phyloP scores from a whole-genome alignment of 2,329 filamentous ascomycete species.

The Xylariaceae sp. region DNA sequence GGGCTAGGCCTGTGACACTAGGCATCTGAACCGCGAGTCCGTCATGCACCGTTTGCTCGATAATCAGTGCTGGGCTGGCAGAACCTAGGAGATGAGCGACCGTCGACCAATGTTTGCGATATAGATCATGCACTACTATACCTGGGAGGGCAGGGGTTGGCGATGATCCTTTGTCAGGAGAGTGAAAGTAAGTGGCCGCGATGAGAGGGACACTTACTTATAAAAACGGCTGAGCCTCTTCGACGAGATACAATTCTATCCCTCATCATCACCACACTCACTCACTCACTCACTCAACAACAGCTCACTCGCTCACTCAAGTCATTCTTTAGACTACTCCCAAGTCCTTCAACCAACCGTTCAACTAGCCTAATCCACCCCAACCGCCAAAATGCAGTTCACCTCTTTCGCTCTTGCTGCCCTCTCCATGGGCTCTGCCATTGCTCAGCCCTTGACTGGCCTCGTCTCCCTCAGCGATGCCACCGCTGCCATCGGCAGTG shows the following conservation, averaged over 20 bases:
- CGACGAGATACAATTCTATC: background rate
- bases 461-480: conserved; percentile 17
- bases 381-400: conserved; percentile 31
- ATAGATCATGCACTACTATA: background rate
- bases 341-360: conserved; percentile 1
- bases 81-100: no score
- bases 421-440: conserved; percentile 31
- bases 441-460: conserved; percentile 25
- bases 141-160: background rate
- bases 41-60: no score
- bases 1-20: no score
- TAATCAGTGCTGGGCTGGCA: no score
- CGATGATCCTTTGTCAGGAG: background rate
- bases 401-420: conserved; percentile 30
- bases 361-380: background rate
- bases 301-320: conserved; percentile 15
- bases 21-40: no score
- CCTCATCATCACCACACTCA: conserved; percentile 3
- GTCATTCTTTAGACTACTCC: conserved; percentile 13
- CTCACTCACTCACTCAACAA: conserved; percentile 15
- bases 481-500: conserved; percentile 17
- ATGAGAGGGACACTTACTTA: conserved; percentile 3
- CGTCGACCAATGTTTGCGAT: no score
- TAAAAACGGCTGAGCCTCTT: conserved; percentile 5
- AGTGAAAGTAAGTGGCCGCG: background rate